Conservation (phyloP, 2,329 filamentous ascomycete genomes). For the Diaporthe batatas region DNA sequence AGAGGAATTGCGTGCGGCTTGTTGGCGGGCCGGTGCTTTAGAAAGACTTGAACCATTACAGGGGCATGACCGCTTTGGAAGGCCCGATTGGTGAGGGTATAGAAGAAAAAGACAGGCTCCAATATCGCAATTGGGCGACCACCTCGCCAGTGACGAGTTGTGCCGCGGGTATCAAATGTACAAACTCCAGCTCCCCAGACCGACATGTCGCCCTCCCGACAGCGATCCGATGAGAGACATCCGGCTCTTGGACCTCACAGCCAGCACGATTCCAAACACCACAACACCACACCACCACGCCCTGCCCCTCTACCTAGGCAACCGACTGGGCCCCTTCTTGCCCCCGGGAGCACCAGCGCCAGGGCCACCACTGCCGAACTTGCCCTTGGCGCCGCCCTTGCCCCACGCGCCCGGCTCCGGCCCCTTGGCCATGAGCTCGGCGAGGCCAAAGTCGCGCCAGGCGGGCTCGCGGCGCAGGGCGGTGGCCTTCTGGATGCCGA, state of each 20-base stretch:
- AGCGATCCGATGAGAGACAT: too few relatives aligned
- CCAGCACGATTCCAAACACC: background rate
- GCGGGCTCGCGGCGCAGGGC: slow-evolving; percentile 78
- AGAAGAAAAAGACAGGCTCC: slow-evolving; percentile 25
- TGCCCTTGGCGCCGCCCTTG: slow-evolving; percentile 40
- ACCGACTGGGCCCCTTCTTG: slow-evolving; percentile 11
- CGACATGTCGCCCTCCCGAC: background rate
- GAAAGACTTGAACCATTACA: slow-evolving; percentile 10
- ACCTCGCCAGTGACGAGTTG: background rate
- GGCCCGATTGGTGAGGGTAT: slow-evolving; percentile 36
- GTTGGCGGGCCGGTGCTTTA: slow-evolving; percentile 30
- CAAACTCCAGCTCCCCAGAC: background rate
- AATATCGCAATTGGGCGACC: background rate
- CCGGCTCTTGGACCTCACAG: background rate
- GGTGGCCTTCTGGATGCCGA: slow-evolving; percentile 86
- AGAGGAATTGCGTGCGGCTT: slow-evolving; percentile 6
- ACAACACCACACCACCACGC: too few relatives aligned
- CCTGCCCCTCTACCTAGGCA: slow-evolving; percentile 5
- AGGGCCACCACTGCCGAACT: slow-evolving; percentile 21
- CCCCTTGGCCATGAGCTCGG: slow-evolving; percentile 76
- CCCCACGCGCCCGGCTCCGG: slow-evolving; percentile 52
- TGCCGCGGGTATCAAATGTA: slow-evolving; percentile 22
- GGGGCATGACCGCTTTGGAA: background rate
- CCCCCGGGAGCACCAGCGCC: slow-evolving; percentile 10
- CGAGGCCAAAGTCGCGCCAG: slow-evolving; percentile 85